Evolutionary conservation across 2,329 filamentous ascomycete species (phyloP).

Genomic region (Diaporthe longicolla): DNA sequence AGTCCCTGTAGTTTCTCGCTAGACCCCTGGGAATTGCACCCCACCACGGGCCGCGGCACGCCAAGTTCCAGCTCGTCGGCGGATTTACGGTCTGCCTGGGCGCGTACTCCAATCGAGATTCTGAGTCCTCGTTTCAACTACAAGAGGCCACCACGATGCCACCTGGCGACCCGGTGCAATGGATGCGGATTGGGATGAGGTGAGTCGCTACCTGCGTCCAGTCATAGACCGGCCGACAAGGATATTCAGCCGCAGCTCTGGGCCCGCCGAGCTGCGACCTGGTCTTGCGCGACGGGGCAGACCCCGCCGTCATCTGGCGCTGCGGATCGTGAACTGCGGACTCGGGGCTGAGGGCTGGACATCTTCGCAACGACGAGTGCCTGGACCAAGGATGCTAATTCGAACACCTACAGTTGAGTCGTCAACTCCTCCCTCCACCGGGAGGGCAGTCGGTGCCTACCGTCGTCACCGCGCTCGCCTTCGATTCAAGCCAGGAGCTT

Average conservation of each 20-base stretch:
- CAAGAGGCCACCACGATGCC: conserved; percentile 39
- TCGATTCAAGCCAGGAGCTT: conserved; percentile 90
- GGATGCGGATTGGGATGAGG: conserved; percentile 80
- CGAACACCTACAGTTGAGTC: conserved; percentile 73
- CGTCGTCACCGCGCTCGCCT: conserved; percentile 80
- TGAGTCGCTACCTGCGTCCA: conserved; percentile 53
- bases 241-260: conserved; percentile 28
- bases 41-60: conserved; percentile 29
- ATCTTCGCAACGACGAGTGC: neutral
- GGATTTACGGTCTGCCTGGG: conserved; percentile 10
- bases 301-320: conserved; percentile 15
- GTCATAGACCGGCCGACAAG: conserved; percentile 5
- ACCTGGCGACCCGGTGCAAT: conserved; percentile 55
- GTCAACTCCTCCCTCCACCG: conserved; percentile 84
- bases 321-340: neutral
- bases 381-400: conserved; percentile 21
- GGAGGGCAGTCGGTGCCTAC: conserved; percentile 75
- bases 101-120: conserved; percentile 1
- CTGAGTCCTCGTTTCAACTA: conserved; percentile 9
- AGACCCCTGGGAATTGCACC: conserved; percentile 31
- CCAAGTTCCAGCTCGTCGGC: conserved; percentile 1
- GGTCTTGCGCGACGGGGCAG: conserved; percentile 28
- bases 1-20: conserved; percentile 10
- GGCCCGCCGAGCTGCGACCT: neutral
- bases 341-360: neutral